Evolutionary conservation across 306 rosid genomes (phyloP).

Genomic region (Prinsepia uniflora): DNA sequence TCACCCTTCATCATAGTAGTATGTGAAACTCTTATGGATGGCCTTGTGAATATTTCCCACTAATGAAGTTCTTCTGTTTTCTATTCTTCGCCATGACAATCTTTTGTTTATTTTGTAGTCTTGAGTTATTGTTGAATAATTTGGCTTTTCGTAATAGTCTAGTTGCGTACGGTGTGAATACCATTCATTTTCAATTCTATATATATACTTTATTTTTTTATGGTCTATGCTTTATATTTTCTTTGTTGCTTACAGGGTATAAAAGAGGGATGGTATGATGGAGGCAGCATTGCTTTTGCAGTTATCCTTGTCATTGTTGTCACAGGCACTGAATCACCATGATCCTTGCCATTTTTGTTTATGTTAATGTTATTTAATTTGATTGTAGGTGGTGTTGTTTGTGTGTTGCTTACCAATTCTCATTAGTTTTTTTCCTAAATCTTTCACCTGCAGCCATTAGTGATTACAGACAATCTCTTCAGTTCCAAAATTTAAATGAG

Average conservation of each 20-base stretch:
- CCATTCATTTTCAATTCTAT: neutral
- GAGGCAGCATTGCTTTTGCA: conserved; percentile 98
- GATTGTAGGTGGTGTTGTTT: neutral
- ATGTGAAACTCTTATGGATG: neutral
- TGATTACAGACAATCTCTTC: conserved; percentile 94
- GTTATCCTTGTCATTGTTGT: conserved; percentile 87
- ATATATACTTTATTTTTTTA: conserved; percentile 16
- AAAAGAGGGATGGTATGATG: conserved; percentile 98
- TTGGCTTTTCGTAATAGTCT: neutral
- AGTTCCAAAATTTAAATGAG: conserved; percentile 84
- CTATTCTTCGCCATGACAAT: neutral
- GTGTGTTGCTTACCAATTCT: neutral
- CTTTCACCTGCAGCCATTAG: conserved; percentile 59
- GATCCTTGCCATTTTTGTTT: neutral
- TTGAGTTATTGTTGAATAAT: neutral
- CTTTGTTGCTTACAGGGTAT: conserved; percentile 62
- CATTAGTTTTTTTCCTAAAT: conserved; percentile 7
- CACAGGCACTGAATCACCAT: conserved; percentile 53
- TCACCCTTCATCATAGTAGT: neutral
- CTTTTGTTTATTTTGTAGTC: neutral
- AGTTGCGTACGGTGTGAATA: neutral
- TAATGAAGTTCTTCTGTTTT: neutral
- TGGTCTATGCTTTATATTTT: conserved; percentile 11
- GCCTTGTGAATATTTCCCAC: neutral
- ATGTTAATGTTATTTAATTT: neutral